Evolutionary conservation across 78 protist species (phyloP).

Genomic region (Dictyostelium firmibasis): DNA sequence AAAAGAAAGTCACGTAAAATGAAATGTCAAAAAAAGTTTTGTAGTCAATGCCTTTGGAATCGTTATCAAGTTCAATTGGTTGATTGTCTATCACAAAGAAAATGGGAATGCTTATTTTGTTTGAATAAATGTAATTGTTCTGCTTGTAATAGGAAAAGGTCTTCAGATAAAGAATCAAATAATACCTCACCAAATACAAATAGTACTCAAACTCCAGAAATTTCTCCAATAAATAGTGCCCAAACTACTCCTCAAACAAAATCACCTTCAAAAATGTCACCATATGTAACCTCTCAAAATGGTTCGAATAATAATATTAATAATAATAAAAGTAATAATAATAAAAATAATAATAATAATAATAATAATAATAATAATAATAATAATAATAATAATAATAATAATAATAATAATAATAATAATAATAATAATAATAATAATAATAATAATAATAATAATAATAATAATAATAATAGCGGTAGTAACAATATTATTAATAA

Average conservation of each 20-base stretch:
- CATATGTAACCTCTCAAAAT: neutral
- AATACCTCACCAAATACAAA: neutral
- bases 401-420: neutral
- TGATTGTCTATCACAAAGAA: constrained; percentile 7
- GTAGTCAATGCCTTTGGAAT: constrained; percentile 58
- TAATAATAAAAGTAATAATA: neutral
- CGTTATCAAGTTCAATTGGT: constrained; percentile 32
- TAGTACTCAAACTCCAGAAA: neutral
- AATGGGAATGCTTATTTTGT: constrained; percentile 40
- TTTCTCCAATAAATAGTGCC: neutral
- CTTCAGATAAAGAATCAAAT: neutral
- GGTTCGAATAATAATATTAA: neutral
- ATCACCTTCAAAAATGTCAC: neutral
- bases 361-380: neutral
- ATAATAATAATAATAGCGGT: too few relatives aligned
- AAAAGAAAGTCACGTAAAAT: neutral
- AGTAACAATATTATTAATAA: neutral
- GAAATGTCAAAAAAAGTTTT: constrained; percentile 51
- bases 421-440: neutral
- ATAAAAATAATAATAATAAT: neutral
- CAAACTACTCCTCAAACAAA: neutral
- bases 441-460: neutral
- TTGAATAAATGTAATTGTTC: constrained; percentile 33
- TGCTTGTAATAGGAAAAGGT: constrained; percentile 38
- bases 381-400: neutral